A percentile compares a stretch with the other conserved stretches of the same genome.
phyloP scores from a whole-genome alignment of 2,329 filamentous ascomycete species.

The Cryoendolithus antarcticus region DNA sequence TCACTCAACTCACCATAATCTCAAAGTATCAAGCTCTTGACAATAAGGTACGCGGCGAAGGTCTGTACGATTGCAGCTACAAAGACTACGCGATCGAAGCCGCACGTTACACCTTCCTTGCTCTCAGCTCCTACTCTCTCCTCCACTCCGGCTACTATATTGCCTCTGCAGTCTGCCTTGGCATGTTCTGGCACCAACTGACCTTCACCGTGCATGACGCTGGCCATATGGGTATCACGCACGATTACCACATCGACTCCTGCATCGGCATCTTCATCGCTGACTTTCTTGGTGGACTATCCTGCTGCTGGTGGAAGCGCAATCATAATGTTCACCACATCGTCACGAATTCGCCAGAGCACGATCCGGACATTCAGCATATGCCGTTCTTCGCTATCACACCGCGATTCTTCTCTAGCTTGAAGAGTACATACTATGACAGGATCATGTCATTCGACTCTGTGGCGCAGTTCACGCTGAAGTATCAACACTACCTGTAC shows the following conservation, averaged over 20 bases:
- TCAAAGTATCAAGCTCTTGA: conserved; percentile 71
- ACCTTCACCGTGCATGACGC: conserved; percentile 92
- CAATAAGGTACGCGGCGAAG: conserved; percentile 57
- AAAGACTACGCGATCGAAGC: conserved; percentile 63
- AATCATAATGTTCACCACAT: conserved; percentile 97
- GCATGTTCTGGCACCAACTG: conserved; percentile 84
- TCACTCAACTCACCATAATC: conserved; percentile 64
- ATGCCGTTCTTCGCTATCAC: conserved; percentile 57
- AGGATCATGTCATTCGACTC: conserved; percentile 52
- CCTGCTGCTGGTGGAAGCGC: conserved; percentile 91
- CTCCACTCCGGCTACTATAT: conserved; percentile 32
- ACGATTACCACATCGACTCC: conserved; percentile 71
- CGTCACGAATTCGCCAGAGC: conserved; percentile 86
- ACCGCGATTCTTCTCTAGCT: conserved; percentile 50
- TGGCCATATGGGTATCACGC: conserved; percentile 94
- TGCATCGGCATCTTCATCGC: conserved; percentile 82
- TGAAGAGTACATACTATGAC: conserved; percentile 56
- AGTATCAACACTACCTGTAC: conserved; percentile 54
- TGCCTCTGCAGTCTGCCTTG: conserved; percentile 63
- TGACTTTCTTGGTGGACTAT: conserved; percentile 79
- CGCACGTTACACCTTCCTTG: conserved; percentile 58
- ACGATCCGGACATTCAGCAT: conserved; percentile 85
- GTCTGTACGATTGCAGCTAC: conserved; percentile 78
- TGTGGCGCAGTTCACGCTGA: conserved; percentile 46
- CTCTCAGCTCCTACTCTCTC: conserved; percentile 44